phyloP scores from a whole-genome alignment of 495 filamentous ascomycete genomes.

The Cladorrhinum samala region DNA sequence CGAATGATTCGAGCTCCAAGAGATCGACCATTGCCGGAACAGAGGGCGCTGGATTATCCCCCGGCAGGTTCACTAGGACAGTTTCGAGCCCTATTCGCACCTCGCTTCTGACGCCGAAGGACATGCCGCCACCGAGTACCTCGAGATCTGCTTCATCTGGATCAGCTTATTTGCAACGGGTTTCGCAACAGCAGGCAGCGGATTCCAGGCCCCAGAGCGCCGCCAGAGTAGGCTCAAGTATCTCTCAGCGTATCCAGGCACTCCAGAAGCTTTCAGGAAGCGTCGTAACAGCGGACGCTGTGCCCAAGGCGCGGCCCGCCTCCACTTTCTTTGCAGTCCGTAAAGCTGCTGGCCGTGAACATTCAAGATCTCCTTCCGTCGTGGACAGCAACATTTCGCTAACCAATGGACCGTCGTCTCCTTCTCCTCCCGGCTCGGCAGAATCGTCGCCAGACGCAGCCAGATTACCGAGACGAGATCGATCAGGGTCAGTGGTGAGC shows the following conservation, averaged over 20 bases:
- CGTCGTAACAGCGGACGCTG: slow-evolving; percentile 17
- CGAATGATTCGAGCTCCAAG: slow-evolving; percentile 33
- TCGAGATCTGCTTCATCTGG: slow-evolving; percentile 44
- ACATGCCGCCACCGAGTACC: slow-evolving; percentile 28
- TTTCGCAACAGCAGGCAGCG: slow-evolving; percentile 38
- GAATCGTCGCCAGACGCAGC: slow-evolving; percentile 39
- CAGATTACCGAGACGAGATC: slow-evolving; percentile 22
- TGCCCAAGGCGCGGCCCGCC: slow-evolving; percentile 28
- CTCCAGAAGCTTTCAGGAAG: slow-evolving; percentile 64
- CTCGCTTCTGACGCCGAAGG: slow-evolving; percentile 33
- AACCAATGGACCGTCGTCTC: slow-evolving; percentile 23
- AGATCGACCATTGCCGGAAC: slow-evolving; percentile 13
- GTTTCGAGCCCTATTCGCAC: slow-evolving; percentile 46
- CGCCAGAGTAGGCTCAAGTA: slow-evolving; percentile 77
- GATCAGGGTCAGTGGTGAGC: slow-evolving; percentile 41
- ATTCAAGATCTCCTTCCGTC: slow-evolving; percentile 42
- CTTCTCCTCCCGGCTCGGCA: slow-evolving; percentile 36
- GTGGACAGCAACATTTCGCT: slow-evolving; percentile 37
- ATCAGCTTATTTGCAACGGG: slow-evolving; percentile 40
- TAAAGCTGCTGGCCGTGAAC: slow-evolving; percentile 35
- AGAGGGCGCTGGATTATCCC: slow-evolving; percentile 19
- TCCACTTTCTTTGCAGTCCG: slow-evolving; percentile 50
- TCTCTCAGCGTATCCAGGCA: slow-evolving; percentile 84
- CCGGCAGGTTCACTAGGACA: slow-evolving; percentile 23
- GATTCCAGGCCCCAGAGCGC: slow-evolving; percentile 57